Evolutionary conservation across 106 monocot genomes (phyloP), one percentile per base, ranked within the genome.

Genomic region (Platanthera zijinensis): DNA sequence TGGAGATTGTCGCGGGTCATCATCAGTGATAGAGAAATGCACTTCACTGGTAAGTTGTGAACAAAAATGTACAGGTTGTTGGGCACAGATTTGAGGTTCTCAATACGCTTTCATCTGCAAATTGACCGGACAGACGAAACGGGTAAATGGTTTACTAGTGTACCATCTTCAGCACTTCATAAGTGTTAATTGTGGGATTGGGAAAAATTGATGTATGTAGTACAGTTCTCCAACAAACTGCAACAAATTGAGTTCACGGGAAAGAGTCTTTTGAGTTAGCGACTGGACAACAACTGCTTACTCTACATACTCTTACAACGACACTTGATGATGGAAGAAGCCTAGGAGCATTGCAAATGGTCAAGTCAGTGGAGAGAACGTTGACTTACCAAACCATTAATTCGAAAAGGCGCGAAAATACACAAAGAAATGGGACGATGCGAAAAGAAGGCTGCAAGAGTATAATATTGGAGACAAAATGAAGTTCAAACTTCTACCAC

Each of bases 21-120:
- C 10, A 21, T 74, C 9, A 74, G 73, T 2, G 22, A 51, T 2
- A 5, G 21, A 2, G 21, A 52, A 5, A 17, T 52, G 8, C 13
- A 19, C 12, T 74, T 74, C 51, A 74, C 25, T 15, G 51, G 73
- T 11, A 74, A 74, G 17, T 74, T 74, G 21, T 71, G 48, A 5
- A 71, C 46, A 13, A 1, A 71, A 18, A n/a, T 71, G 45, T 71
- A 47, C 14, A 15, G 45, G 7, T 17, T 71, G 7, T 13, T 71
- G 5, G 46, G 47, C 48, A 14, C 2, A 15, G 45, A 71, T 0
- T 48, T 71, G 14, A 5, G 11, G 5, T 71, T 71, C 9, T 71
- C 10, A 10, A 70, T 13, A 6, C 46, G 48, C 17, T 47, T 71
- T 46, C 71, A 71, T 14, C 45, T 5, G 0, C 30, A 47, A 48